phyloP scores from a whole-genome alignment of 805 yeast species.

The Priceomyces haplophilus region DNA sequence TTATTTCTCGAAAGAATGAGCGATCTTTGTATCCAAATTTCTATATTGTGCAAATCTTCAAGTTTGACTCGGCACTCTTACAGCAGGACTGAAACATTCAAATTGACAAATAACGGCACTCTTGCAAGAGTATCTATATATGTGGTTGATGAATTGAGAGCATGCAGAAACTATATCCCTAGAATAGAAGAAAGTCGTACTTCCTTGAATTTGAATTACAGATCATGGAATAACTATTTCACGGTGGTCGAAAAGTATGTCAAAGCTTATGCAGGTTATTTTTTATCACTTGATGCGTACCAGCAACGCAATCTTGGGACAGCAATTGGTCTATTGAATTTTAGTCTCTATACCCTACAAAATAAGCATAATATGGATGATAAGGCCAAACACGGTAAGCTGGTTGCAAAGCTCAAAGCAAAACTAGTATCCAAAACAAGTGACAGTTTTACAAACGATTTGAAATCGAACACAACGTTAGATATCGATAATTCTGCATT shows the following conservation, averaged over 20 bases:
- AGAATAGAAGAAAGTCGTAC: slow-evolving; percentile 9
- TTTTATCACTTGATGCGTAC: slow-evolving; percentile 44
- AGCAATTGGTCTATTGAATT: slow-evolving; percentile 45
- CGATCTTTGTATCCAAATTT: slow-evolving; percentile 35
- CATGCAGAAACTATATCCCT: slow-evolving; percentile 19
- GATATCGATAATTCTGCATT: slow-evolving; percentile 35
- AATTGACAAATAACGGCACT: slow-evolving; percentile 32
- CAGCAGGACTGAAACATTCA: slow-evolving; percentile 18
- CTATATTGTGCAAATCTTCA: slow-evolving; percentile 36
- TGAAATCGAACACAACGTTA: slow-evolving; percentile 34
- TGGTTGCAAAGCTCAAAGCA: slow-evolving; percentile 19
- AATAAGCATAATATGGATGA: slow-evolving; percentile 23
- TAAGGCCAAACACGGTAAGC: slow-evolving; percentile 10
- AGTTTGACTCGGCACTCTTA: slow-evolving; percentile 32
- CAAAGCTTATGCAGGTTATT: slow-evolving; percentile 43
- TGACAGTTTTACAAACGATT: slow-evolving; percentile 27
- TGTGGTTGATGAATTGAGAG: slow-evolving; percentile 31
- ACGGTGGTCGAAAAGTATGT: slow-evolving; percentile 31
- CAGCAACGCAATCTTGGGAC: slow-evolving; percentile 44
- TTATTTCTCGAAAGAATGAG: slow-evolving; percentile 22
- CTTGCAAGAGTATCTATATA: slow-evolving; percentile 45
- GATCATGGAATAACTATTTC: slow-evolving; percentile 31
- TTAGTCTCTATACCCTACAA: slow-evolving; percentile 34
- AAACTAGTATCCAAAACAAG: slow-evolving; percentile 30
- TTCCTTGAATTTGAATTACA: slow-evolving; percentile 7